phyloP scores from a whole-genome alignment of 176 grass and related monocot genomes.

The Oryza punctata region DNA sequence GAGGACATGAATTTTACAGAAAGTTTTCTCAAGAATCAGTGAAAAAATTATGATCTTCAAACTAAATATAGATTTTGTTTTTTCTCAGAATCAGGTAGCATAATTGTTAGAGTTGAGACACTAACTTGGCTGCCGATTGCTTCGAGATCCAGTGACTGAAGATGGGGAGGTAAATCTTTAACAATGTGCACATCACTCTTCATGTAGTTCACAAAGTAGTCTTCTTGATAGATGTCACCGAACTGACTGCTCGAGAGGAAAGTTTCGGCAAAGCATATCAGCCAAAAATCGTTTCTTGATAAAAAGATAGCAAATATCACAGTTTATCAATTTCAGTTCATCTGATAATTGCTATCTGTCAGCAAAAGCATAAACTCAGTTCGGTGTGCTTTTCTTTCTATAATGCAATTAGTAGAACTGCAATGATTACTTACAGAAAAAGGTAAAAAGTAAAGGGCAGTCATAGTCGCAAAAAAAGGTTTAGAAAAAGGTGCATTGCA shows the following conservation, averaged over 20 bases:
- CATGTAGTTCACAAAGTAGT: constrained; percentile 87
- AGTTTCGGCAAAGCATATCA: background rate
- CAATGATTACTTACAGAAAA: background rate
- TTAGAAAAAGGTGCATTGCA: background rate
- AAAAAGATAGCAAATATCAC: background rate
- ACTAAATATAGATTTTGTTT: background rate
- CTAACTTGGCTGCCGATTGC: constrained; percentile 84
- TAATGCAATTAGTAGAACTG: background rate
- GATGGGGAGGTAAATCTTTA: constrained; percentile 75
- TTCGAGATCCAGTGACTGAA: constrained; percentile 69
- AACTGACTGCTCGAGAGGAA: constrained; percentile 69
- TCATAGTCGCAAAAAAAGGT: no score
- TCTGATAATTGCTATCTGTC: background rate
- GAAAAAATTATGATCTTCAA: background rate
- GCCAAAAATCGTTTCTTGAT: background rate
- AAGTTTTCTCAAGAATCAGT: background rate
- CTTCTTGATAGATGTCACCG: constrained; percentile 92
- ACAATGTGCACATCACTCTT: constrained; percentile 77
- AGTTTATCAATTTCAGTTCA: background rate
- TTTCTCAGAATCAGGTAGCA: background rate
- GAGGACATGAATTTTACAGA: background rate
- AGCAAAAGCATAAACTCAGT: background rate
- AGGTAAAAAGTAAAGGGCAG: background rate
- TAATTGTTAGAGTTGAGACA: constrained; percentile 1
- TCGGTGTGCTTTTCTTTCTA: background rate